Percentiles rank a stretch among this genome's conserved stretches.
Conservation (phyloP, 2,329 filamentous ascomycete genomes). For the Fusarium paranaense region DNA sequence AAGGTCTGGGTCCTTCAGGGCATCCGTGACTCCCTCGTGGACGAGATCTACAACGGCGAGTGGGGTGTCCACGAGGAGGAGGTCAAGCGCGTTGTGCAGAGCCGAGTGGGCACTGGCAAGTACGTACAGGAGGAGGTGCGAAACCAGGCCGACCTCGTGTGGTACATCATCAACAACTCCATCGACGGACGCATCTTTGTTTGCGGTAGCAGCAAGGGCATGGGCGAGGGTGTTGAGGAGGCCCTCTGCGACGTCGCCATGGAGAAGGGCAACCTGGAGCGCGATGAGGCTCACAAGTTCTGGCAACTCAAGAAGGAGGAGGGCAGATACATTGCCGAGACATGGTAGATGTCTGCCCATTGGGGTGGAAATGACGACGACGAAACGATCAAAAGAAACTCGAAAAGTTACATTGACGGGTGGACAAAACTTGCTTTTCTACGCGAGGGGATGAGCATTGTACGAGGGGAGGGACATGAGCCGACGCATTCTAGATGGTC, state of each 20-base stretch:
- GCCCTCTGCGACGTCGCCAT: slow-evolving; percentile 92
- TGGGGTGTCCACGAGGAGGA: slow-evolving; percentile 94
- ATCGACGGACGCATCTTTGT: slow-evolving; percentile 97
- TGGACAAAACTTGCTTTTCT: background rate
- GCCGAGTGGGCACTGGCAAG: slow-evolving; percentile 79
- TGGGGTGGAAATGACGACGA: background rate
- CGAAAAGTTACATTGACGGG: background rate
- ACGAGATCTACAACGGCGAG: slow-evolving; percentile 96
- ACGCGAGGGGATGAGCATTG: background rate
- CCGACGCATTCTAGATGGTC: slow-evolving; percentile 36
- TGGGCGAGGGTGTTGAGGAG: slow-evolving; percentile 95
- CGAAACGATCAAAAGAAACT: background rate
- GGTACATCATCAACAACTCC: slow-evolving; percentile 97
- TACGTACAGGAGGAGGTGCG: slow-evolving; percentile 98
- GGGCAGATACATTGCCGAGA: slow-evolving; percentile 94
- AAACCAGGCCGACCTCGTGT: slow-evolving; percentile 94
- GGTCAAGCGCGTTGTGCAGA: slow-evolving; percentile 85
- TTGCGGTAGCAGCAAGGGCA: slow-evolving; percentile 93
- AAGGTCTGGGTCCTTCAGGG: slow-evolving; percentile 98
- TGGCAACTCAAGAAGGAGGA: slow-evolving; percentile 93
- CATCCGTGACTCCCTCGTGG: slow-evolving; percentile 90
- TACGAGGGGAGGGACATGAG: slow-evolving; percentile 8
- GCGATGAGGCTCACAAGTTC: slow-evolving; percentile 85
- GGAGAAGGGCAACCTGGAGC: slow-evolving; percentile 87
- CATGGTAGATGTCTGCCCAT: slow-evolving; percentile 60